phyloP scores from a whole-genome alignment of 345 rosid species.

The Balakata baccata region DNA sequence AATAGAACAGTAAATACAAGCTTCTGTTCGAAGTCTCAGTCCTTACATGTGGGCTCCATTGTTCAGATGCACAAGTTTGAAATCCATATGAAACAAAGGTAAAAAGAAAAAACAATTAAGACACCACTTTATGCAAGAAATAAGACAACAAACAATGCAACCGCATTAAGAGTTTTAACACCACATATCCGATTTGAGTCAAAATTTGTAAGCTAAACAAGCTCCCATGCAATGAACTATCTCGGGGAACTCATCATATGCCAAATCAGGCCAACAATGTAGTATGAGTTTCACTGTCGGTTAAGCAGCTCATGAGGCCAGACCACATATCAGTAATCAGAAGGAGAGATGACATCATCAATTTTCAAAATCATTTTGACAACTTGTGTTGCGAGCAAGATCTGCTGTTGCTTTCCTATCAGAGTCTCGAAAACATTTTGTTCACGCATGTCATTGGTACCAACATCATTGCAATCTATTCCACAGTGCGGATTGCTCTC shows the following conservation, averaged over 20 bases:
- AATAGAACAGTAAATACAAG: background rate
- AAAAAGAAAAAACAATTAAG: background rate
- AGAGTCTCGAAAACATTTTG: slow-evolving; percentile 90
- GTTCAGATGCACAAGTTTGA: background rate
- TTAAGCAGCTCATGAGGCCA: slow-evolving; percentile 14
- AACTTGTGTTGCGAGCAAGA: slow-evolving; percentile 94
- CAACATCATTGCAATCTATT: slow-evolving; percentile 90
- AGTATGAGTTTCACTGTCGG: slow-evolving; percentile 5
- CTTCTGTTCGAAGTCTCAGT: background rate
- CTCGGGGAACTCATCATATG: background rate
- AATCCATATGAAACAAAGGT: background rate
- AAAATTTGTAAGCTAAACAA: slow-evolving; percentile 22
- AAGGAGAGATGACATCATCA: slow-evolving; percentile 88
- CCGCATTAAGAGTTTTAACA: background rate
- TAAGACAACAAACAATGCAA: background rate
- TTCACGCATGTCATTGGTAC: slow-evolving; percentile 91
- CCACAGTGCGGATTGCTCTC: slow-evolving; percentile 77
- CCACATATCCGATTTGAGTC: slow-evolving; percentile 5
- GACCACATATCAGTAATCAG: slow-evolving; percentile 47
- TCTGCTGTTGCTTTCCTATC: slow-evolving; percentile 97
- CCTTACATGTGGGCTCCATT: background rate
- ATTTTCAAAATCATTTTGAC: slow-evolving; percentile 96
- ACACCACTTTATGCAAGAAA: background rate
- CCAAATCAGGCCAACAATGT: slow-evolving; percentile 14
- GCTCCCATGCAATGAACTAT: background rate